Evolutionary conservation across 83 land plant species (phyloP), one percentile per base, ranked within the genome.

Genomic region (Thuja plicata): DNA sequence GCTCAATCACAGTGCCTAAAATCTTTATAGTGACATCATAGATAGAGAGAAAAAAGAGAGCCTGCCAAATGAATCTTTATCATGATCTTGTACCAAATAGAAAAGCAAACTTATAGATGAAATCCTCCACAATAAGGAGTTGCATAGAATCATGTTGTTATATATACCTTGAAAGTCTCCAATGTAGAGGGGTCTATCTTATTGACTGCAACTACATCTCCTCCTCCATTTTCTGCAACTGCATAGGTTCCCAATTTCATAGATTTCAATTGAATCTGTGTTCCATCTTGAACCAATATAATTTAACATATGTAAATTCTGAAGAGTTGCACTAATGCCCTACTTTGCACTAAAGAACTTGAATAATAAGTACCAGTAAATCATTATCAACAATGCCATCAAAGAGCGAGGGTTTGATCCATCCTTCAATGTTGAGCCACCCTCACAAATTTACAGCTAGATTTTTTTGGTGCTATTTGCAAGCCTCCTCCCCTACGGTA

Each of bases 211-310:
- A 96, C 46, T 73, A 87, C 87, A 8, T 93, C 12, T 37, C 94
- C 98, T 17, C 98, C 98, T 54, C 98, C 97, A 19, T 80, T 77
- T 89, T 95, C 97, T 15, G 97, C 96, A 40, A 87, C 74, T 37
- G 94, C 77, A 82, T 92, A 96, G 84, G 89, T 96, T 62, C 91
- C 89, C 1, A 86, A 55, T 30, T 90, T 91, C 30, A 91, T 91
- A 10, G 97, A 95, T 55, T 91, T 92, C 84, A 96, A 87, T 71
- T 92, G 95, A 46, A 96, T 88, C 85, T 88, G 91, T 1, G 94
- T 94, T 77, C 96, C 95, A 90, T 96, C 98, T 96, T 96, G 80
- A 62, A 41, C 11, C 70, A 89, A 38, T 27, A 27, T 32, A 55
- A 89, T 89, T 9, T 45, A 52, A 3, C 3, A 83, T 45, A 85